These are phyloP conservation scores for Tephrocybe sp. DNA, from an alignment of 768 basidiomycete species.

Conservation along the genomic window DNA sequence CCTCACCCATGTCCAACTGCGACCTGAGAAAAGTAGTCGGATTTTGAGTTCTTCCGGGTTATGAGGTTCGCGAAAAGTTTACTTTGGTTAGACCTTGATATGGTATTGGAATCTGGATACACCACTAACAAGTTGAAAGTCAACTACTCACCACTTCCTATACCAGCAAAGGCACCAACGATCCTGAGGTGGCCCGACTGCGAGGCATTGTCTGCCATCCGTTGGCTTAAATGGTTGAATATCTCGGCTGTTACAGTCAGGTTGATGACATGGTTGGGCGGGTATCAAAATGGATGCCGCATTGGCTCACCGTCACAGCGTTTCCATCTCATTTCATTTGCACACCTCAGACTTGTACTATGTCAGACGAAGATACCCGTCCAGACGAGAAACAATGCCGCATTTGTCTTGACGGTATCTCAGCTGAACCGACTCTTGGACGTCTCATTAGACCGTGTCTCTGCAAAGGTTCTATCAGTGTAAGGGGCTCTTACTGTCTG, in stretches of 20 bases:
- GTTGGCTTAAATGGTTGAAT: not conserved
- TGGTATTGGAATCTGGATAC: not conserved
- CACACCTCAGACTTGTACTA: no score
- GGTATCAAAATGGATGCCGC: conserved; percentile 9
- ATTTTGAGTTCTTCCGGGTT: not conserved
- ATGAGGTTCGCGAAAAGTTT: conserved; percentile 1
- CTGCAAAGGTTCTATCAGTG: conserved; percentile 76
- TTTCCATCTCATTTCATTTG: no score
- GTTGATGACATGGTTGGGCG: not conserved
- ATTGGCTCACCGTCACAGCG: no score
- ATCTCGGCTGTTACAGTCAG: no score
- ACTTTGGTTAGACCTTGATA: conserved; percentile 51
- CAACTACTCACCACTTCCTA: conserved; percentile 52
- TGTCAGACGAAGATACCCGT: conserved; percentile 16
- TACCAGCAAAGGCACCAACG: conserved; percentile 55
- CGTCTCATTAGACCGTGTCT: conserved; percentile 80
- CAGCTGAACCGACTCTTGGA: conserved; percentile 60
- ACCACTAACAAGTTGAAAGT: not conserved
- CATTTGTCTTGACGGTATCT: conserved; percentile 74
- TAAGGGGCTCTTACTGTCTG: conserved; percentile 21
- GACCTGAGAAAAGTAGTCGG: conserved; percentile 37
- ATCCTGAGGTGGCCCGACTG: conserved; percentile 41
- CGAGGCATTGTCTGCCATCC: conserved; percentile 31
- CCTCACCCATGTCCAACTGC: conserved; percentile 68
- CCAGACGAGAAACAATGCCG: conserved; percentile 68